Evolutionary conservation across 2,329 filamentous ascomycete species (phyloP).

Genomic region (Penicillium sumatraense): DNA sequence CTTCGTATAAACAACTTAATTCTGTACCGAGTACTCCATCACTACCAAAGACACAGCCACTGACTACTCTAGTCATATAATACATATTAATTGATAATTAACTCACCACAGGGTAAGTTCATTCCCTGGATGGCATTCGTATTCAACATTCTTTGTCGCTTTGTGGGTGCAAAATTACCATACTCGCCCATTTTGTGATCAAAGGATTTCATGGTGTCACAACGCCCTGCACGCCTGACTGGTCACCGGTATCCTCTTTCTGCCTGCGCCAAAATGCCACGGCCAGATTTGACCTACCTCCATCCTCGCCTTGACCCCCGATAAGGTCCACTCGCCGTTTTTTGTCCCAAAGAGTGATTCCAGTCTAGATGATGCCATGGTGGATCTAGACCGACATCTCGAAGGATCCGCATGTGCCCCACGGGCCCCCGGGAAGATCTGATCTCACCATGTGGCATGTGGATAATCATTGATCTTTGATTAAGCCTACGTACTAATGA

Average conservation of each 20-base stretch:
- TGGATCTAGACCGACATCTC: constrained; percentile 1
- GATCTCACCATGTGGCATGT: constrained; percentile 6
- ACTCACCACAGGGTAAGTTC: too few species aligned
- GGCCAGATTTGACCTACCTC: not conserved
- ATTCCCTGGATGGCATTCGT: too few species aligned
- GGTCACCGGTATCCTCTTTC: not conserved
- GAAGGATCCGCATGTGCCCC: not conserved
- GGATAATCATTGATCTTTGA: not conserved
- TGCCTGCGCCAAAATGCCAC: constrained; percentile 4
- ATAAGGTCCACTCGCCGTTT: not conserved
- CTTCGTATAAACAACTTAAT: too few species aligned
- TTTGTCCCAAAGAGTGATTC: too few species aligned
- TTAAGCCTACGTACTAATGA: too few species aligned
- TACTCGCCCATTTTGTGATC: not conserved
- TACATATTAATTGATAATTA: too few species aligned
- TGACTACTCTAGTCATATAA: too few species aligned
- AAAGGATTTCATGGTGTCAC: not conserved
- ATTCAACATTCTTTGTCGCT: not conserved
- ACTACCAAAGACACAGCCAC: too few species aligned
- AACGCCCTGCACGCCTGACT: not conserved
- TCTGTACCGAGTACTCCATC: too few species aligned
- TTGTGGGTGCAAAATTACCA: not conserved
- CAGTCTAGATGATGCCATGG: not conserved
- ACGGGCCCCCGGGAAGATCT: not conserved
- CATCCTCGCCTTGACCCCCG: not conserved